Conservation (phyloP, 805 yeast species). For the Wickerhamomyces bovis region DNA sequence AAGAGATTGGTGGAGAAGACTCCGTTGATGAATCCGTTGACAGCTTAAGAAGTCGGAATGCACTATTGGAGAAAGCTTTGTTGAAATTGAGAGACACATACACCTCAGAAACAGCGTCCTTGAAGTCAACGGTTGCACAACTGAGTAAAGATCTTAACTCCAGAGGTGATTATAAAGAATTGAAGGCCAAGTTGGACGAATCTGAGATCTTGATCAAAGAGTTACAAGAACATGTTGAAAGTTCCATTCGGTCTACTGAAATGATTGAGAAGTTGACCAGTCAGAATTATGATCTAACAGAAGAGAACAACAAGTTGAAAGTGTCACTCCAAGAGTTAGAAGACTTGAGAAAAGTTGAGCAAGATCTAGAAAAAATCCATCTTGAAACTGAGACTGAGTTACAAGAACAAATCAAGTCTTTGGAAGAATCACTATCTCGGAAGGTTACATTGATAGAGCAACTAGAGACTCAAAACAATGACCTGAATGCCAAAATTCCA, state of each 20-base stretch:
- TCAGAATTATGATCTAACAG: constrained; percentile 30
- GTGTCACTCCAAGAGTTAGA: constrained; percentile 38
- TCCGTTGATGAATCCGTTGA: neutral
- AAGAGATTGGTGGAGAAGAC: constrained; percentile 3
- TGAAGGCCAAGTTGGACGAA: constrained; percentile 8
- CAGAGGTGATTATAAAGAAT: neutral
- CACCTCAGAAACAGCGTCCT: constrained; percentile 22
- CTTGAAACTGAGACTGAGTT: constrained; percentile 38
- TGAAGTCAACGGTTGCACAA: constrained; percentile 20
- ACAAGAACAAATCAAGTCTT: constrained; percentile 28
- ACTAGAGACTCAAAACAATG: constrained; percentile 11
- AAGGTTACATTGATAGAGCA: constrained; percentile 9
- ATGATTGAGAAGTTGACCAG: constrained; percentile 31
- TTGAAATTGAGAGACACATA: constrained; percentile 27
- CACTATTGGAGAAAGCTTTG: constrained; percentile 37
- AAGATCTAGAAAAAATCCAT: constrained; percentile 40
- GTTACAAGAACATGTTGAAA: constrained; percentile 25
- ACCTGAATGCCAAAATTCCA: constrained; percentile 10
- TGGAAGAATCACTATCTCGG: constrained; percentile 17
- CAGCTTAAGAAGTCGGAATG: constrained; percentile 25
- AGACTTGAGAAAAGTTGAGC: constrained; percentile 44
- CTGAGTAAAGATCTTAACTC: constrained; percentile 1
- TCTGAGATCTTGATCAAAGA: constrained; percentile 18
- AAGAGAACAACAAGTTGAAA: constrained; percentile 29
- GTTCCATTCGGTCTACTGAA: constrained; percentile 25